Conservation (phyloP, 2,329 filamentous ascomycete species). For the Tympanopsis confertula region DNA sequence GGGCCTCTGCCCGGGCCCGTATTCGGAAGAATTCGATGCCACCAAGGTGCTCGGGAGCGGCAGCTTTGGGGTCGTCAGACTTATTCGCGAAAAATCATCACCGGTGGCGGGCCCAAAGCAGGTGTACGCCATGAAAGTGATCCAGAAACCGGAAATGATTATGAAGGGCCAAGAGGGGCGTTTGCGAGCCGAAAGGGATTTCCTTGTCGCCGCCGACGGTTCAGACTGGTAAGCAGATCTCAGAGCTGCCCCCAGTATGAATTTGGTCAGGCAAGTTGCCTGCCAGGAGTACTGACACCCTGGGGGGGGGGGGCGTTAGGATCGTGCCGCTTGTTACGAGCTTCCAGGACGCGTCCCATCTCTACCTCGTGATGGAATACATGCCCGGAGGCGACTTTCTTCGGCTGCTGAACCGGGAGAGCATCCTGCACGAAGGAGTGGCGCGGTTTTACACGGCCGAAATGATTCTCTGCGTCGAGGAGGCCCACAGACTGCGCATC, state of each 20-base stretch:
- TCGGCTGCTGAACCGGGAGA: constrained; percentile 72
- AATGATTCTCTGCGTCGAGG: constrained; percentile 91
- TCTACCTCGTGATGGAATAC: constrained; percentile 96
- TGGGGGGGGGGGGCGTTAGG: constrained; percentile 31
- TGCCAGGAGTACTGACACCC: constrained; percentile 1
- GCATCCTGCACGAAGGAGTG: constrained; percentile 66
- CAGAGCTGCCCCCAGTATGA: background rate
- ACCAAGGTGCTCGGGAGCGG: constrained; percentile 83
- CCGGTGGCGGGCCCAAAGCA: constrained; percentile 23
- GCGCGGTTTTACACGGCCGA: constrained; percentile 85
- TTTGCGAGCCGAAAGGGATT: constrained; percentile 79
- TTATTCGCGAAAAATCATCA: constrained; percentile 45
- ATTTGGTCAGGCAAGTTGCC: constrained; percentile 2
- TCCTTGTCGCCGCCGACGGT: constrained; percentile 78
- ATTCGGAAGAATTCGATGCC: constrained; percentile 62
- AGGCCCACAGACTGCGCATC: constrained; percentile 75
- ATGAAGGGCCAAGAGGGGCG: constrained; percentile 86
- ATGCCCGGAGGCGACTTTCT: constrained; percentile 96
- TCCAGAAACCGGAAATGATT: constrained; percentile 86
- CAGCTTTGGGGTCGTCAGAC: constrained; percentile 82
- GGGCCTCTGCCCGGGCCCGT: constrained; percentile 12
- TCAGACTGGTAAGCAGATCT: constrained; percentile 53
- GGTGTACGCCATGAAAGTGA: constrained; percentile 94
- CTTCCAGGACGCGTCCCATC: constrained; percentile 73
- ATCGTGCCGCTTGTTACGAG: constrained; percentile 77